Conservation (phyloP, 2,329 filamentous ascomycete species). For the Pseudodiploospora longispora region DNA sequence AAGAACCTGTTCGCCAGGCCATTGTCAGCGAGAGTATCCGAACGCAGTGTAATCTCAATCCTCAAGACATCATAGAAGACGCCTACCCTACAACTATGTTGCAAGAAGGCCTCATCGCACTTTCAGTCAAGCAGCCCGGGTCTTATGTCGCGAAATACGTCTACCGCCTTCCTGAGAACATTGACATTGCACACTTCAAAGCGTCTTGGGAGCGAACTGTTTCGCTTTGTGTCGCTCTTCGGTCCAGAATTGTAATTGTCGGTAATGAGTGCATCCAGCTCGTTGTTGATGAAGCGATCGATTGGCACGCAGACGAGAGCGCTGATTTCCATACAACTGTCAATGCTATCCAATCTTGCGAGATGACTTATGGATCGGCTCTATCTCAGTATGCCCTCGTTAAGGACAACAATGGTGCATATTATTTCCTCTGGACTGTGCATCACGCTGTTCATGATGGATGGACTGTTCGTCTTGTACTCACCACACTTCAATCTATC, state of each 20-base stretch:
- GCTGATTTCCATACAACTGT: constrained; percentile 1
- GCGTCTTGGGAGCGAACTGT: constrained; percentile 5
- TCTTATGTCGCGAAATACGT: constrained; percentile 5
- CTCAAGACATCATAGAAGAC: constrained; percentile 4
- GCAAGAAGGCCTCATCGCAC: constrained; percentile 2
- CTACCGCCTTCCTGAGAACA: constrained; percentile 3
- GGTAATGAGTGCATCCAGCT: neutral
- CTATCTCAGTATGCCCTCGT: constrained; percentile 9
- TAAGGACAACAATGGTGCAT: neutral
- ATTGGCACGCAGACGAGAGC: neutral
- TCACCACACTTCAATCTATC: constrained; percentile 1
- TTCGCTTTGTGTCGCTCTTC: constrained; percentile 2
- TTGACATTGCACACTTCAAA: constrained; percentile 3
- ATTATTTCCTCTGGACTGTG: constrained; percentile 4
- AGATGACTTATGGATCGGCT: constrained; percentile 9
- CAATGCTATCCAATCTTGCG: neutral
- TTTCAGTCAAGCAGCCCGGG: constrained; percentile 5
- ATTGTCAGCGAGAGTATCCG: neutral
- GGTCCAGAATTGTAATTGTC: constrained; percentile 5
- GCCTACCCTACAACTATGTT: constrained; percentile 5
- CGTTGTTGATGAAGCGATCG: neutral
- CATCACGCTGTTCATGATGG: constrained; percentile 7
- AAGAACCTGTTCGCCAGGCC: neutral
- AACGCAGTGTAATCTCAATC: constrained; percentile 5
- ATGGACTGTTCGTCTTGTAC: constrained; percentile 1